Conservation (phyloP, 177 flowering plant genomes). For the Vitis hybrid region DNA sequence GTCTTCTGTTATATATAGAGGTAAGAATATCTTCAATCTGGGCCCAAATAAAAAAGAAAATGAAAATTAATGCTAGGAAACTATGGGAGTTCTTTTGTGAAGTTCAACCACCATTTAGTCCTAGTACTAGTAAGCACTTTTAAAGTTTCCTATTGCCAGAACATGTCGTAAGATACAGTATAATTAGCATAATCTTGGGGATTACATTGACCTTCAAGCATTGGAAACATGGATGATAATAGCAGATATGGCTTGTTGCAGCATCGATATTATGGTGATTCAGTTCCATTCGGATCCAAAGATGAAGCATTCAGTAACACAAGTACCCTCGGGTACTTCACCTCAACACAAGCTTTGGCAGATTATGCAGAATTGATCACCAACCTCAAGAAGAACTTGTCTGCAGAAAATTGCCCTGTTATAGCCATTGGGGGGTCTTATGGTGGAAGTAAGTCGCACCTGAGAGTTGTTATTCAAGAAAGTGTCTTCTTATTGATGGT, state of each 20-base stretch:
- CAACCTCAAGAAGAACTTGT: slow-evolving; percentile 29
- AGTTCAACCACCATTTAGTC: no score
- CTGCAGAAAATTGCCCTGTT: slow-evolving; percentile 41
- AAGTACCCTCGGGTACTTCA: slow-evolving; percentile 44
- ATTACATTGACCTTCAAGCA: no score
- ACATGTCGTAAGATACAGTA: no score
- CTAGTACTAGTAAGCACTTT: no score
- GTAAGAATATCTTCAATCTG: slow-evolving; percentile 13
- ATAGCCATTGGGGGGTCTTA: slow-evolving; percentile 63
- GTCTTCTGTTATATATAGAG: slow-evolving; percentile 49
- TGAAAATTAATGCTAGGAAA: no score
- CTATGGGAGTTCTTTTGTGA: no score
- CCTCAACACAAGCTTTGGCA: slow-evolving; percentile 58
- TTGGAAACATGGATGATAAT: no score
- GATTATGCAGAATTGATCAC: slow-evolving; percentile 47
- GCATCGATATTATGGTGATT: slow-evolving; percentile 60
- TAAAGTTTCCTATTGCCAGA: no score
- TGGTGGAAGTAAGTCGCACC: slow-evolving; percentile 52
- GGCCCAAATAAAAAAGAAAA: no score
- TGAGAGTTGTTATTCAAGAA: background rate
- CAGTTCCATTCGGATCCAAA: slow-evolving; percentile 42
- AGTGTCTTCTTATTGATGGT: background rate
- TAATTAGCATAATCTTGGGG: background rate
- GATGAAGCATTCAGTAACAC: slow-evolving; percentile 32
- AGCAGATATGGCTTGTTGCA: slow-evolving; percentile 3